Conservation (phyloP, 2,329 filamentous ascomycete genomes). For the Aspergillus sp. region DNA sequence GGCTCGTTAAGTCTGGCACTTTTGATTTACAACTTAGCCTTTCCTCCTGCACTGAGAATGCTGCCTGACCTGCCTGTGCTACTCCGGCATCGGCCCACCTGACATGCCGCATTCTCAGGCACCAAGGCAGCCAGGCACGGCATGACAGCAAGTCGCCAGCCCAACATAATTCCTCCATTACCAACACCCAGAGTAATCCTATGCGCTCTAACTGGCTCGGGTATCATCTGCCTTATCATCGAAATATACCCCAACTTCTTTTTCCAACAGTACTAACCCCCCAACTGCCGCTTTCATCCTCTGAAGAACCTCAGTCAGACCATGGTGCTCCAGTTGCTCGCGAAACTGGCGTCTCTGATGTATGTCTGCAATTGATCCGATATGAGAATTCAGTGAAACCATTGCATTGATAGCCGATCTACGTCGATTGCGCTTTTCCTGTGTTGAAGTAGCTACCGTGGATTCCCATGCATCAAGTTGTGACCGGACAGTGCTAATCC, state of each 20-base stretch:
- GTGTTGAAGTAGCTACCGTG: not conserved
- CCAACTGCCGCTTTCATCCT: not conserved
- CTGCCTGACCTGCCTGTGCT: no score
- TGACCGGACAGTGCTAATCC: not conserved
- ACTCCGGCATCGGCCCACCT: no score
- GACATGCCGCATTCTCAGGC: no score
- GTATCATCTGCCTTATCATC: not conserved
- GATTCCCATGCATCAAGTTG: not conserved
- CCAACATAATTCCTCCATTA: no score
- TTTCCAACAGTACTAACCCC: not conserved
- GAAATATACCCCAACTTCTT: not conserved
- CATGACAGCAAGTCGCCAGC: no score
- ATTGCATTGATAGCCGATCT: not conserved
- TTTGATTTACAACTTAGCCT: no score
- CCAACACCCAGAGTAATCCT: no score
- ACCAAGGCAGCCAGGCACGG: no score
- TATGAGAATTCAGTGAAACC: not conserved
- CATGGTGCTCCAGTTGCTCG: not conserved
- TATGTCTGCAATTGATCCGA: not conserved
- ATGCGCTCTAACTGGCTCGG: no score
- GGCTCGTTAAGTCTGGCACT: not conserved
- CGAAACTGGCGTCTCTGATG: not conserved
- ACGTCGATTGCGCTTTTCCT: not conserved
- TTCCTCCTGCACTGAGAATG: not conserved
- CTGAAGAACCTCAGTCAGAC: not conserved